Percentiles rank a stretch among this genome's conserved stretches.
These are phyloP conservation scores for Sporopachydermia cereana DNA, from an alignment of 1,139 yeast species.

Conservation along the genomic window DNA sequence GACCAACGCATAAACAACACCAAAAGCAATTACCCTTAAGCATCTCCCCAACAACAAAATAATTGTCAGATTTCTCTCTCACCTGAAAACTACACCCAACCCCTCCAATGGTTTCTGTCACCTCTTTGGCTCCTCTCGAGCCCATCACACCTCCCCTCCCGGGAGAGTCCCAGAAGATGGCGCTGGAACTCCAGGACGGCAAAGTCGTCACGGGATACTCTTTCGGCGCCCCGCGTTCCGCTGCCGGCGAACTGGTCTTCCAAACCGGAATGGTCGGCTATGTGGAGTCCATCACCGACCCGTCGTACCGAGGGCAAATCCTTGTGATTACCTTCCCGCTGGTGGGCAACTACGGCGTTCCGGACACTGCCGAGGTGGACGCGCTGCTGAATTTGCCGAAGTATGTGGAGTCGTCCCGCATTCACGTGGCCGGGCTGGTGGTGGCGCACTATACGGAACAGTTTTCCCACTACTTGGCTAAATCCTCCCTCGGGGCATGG, in stretches of 20 bases:
- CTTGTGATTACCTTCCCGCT: slow-evolving; percentile 93
- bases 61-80: neutral
- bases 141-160: slow-evolving; percentile 89
- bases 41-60: neutral
- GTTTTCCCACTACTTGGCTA: slow-evolving; percentile 87
- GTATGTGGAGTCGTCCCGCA: slow-evolving; percentile 82
- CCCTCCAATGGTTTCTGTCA: slow-evolving; percentile 18
- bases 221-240: slow-evolving; percentile 82
- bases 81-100: neutral
- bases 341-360: slow-evolving; percentile 99
- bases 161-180: slow-evolving; percentile 69
- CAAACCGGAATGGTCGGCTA: slow-evolving; percentile 99
- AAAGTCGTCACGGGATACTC: slow-evolving; percentile 89
- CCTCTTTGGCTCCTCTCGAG: slow-evolving; percentile 36
- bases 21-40: no score
- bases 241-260: slow-evolving; percentile 97
- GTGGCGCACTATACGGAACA: slow-evolving; percentile 97
- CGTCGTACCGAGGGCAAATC: slow-evolving; percentile 97
- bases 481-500: slow-evolving; percentile 90
- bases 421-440: slow-evolving; percentile 94
- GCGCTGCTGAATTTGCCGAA: slow-evolving; percentile 71
- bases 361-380: slow-evolving; percentile 71
- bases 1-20: no score
- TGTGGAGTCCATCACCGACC: slow-evolving; percentile 97
- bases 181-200: slow-evolving; percentile 89